Evolutionary conservation across 345 rosid species (phyloP).

Genomic region (Kandelia obovata): DNA sequence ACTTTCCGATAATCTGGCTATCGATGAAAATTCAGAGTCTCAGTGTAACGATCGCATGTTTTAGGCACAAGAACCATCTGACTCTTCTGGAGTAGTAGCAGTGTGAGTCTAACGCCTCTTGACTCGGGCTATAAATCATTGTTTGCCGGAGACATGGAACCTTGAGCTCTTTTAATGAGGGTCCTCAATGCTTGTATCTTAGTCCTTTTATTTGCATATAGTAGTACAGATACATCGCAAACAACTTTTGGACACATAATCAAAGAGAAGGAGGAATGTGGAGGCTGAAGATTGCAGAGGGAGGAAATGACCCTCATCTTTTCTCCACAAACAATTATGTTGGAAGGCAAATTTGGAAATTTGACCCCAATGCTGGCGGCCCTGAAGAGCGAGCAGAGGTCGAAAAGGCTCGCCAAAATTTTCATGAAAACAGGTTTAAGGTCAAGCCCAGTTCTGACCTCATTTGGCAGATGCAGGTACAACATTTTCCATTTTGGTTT

Average conservation of each 20-base stretch:
- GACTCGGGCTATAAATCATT: too few relatives aligned
- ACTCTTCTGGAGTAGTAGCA: too few relatives aligned
- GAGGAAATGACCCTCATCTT: conserved; percentile 9
- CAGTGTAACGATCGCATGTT: too few relatives aligned
- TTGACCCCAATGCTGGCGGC: conserved; percentile 12
- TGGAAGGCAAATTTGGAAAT: conserved; percentile 27
- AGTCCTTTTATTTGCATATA: too few relatives aligned
- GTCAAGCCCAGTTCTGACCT: conserved; percentile 25
- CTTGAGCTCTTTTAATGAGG: too few relatives aligned
- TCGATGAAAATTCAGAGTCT: too few relatives aligned
- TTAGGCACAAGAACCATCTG: too few relatives aligned
- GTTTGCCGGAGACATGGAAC: too few relatives aligned
- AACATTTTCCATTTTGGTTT: not conserved
- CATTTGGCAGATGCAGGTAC: conserved; percentile 17
- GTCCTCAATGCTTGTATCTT: too few relatives aligned
- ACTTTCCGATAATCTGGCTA: too few relatives aligned
- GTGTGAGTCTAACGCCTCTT: too few relatives aligned
- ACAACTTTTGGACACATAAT: not conserved
- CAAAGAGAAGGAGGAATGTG: conserved; percentile 4
- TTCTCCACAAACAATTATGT: conserved; percentile 20
- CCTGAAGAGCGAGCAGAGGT: conserved; percentile 16
- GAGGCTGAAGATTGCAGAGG: conserved; percentile 23
- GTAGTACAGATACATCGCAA: too few relatives aligned
- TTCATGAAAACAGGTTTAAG: conserved; percentile 8
- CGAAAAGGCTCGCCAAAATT: conserved; percentile 24